Evolutionary conservation across 2,329 filamentous ascomycete species (phyloP).

Genomic region (Cladosporium sp.): DNA sequence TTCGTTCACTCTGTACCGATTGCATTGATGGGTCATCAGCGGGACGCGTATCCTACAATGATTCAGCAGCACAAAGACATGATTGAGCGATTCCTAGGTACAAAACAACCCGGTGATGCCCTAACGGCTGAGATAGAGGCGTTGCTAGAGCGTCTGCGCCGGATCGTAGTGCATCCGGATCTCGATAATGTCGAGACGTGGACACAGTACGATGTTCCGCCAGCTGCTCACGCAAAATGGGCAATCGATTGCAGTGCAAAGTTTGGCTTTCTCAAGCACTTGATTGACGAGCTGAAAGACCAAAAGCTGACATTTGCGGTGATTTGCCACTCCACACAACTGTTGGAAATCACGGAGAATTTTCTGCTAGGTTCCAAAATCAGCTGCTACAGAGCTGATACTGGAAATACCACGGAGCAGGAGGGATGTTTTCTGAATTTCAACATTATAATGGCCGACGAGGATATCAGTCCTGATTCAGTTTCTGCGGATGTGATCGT

Average conservation of each 20-base stretch:
- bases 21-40: slow-evolving; percentile 26
- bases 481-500: slow-evolving; percentile 37
- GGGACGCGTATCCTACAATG: slow-evolving; percentile 27
- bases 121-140: slow-evolving; percentile 20
- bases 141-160: slow-evolving; percentile 24
- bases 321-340: slow-evolving; percentile 24
- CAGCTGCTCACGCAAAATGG: slow-evolving; percentile 30
- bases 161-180: slow-evolving; percentile 31
- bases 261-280: slow-evolving; percentile 32
- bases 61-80: slow-evolving; percentile 21
- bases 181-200: slow-evolving; percentile 30
- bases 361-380: slow-evolving; percentile 28
- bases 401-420: not conserved
- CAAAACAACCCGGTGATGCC: slow-evolving; percentile 14
- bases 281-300: slow-evolving; percentile 26
- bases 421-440: slow-evolving; percentile 19
- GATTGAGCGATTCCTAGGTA: slow-evolving; percentile 24
- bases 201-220: slow-evolving; percentile 25
- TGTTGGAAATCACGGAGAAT: slow-evolving; percentile 30
- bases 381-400: slow-evolving; percentile 8
- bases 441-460: slow-evolving; percentile 33
- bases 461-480: slow-evolving; percentile 13
- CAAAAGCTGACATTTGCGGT: slow-evolving; percentile 28
- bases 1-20: slow-evolving; percentile 26
- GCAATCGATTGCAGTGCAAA: slow-evolving; percentile 33